Evolutionary conservation across 108 stramenopile genomes (phyloP), one percentile per base, ranked within the genome.

Genomic region (Nitzschia inconspicua): DNA sequence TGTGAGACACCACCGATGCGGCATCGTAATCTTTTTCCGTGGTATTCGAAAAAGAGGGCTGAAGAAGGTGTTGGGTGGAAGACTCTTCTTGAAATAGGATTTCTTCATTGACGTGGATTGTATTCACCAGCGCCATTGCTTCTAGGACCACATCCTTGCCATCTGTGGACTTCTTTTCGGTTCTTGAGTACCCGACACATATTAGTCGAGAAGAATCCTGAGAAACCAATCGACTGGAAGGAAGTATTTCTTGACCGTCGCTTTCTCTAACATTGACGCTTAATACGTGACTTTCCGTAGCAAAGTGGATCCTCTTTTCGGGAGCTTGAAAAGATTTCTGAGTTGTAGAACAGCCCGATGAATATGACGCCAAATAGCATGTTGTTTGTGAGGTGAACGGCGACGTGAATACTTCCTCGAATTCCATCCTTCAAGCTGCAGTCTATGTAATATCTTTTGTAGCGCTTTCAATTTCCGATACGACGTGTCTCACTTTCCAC

Each of bases 381-480:
- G 68, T 70, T 23, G 68, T 60, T 16, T 51, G 29, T 13, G 68
- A 62, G 27, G 68, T 70, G 41, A 70, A 56, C 20, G 60, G 68
- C 35, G 60, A 54, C 24, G 34, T 48, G 23, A 60, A 60, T 7
- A 53, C 48, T 31, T 70, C 68, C 29, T 62, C 35, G 31, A 60
- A 66, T 34, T 66, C 65, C 65, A 66, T 66, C 9, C 1, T 39
- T 39, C n/a, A n/a, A n/a, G n/a, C n/a, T n/a, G n/a, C n/a, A n/a
- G n/a, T n/a, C n/a, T n/a, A n/a, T n/a, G n/a, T n/a, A n/a, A n/a
- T n/a, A n/a, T n/a, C n/a, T n/a, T n/a, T n/a, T n/a, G n/a, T n/a
- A n/a, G n/a, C n/a, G n/a, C n/a, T n/a, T n/a, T n/a, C n/a, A n/a
- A n/a, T n/a, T n/a, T n/a, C n/a, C n/a, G n/a, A n/a, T n/a, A n/a